phyloP scores from a whole-genome alignment of 306 rosid species.

The Cicer pinnatifidum region DNA sequence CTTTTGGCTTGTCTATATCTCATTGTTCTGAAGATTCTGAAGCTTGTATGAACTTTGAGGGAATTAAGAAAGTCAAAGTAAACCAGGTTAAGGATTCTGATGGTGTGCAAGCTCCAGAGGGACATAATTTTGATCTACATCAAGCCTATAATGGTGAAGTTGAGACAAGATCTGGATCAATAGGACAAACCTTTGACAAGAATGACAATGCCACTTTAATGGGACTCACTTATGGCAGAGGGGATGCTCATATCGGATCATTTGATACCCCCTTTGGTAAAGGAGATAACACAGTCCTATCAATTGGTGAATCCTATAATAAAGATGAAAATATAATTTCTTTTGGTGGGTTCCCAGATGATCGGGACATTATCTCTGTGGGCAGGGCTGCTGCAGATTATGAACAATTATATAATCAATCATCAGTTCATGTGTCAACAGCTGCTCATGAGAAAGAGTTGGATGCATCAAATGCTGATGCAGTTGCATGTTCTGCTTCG shows the following conservation, averaged over 20 bases:
- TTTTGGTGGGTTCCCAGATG: constrained; percentile 72
- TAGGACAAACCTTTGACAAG: constrained; percentile 61
- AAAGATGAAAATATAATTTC: constrained; percentile 60
- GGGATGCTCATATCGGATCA: constrained; percentile 50
- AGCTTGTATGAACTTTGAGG: constrained; percentile 57
- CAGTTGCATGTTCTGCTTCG: constrained; percentile 46
- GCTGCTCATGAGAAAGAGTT: constrained; percentile 53
- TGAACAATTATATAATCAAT: constrained; percentile 59
- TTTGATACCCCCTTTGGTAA: constrained; percentile 51
- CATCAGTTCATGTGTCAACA: constrained; percentile 62
- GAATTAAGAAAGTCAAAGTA: constrained; percentile 62
- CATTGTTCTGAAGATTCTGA: constrained; percentile 68
- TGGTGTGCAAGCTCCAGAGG: constrained; percentile 47
- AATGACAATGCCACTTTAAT: constrained; percentile 51
- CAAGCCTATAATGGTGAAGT: constrained; percentile 53
- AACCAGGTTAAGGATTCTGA: constrained; percentile 61
- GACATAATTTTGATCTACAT: constrained; percentile 53
- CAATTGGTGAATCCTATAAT: constrained; percentile 55
- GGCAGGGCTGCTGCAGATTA: constrained; percentile 58
- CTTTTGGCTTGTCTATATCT: constrained; percentile 68
- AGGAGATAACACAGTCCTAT: constrained; percentile 50
- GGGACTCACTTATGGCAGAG: constrained; percentile 60
- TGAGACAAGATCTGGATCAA: constrained; percentile 52
- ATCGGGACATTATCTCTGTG: constrained; percentile 60
- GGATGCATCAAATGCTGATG: constrained; percentile 55